A percentile compares a stretch with the other conserved stretches of the same genome.
Evolutionary conservation across 163 green algal species (phyloP).

Genomic region (Botryococcus braunii): DNA sequence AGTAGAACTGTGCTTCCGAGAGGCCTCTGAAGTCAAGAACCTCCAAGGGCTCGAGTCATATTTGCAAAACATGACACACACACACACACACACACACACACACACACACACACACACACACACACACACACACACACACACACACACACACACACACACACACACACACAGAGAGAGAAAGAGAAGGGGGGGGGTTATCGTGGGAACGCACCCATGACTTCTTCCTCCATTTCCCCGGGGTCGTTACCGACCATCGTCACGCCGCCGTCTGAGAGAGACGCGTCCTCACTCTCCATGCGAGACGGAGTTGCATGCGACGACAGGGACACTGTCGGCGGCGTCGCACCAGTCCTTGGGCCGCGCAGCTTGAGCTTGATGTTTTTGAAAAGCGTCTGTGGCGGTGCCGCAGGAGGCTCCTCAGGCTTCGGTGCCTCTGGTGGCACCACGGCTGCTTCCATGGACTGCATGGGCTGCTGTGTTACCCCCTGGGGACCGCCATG

Average conservation of each 20-base stretch:
- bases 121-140: neutral
- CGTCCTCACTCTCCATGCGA: neutral
- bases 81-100: neutral
- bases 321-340: too few relatives aligned
- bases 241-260: slow-evolving; percentile 10
- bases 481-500: neutral
- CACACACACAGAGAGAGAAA: neutral
- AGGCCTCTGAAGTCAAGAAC: neutral
- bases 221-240: slow-evolving; percentile 27
- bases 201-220: slow-evolving; percentile 16
- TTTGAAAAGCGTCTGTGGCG: neutral
- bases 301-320: neutral
- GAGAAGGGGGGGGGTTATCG: neutral
- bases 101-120: neutral
- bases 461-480: neutral
- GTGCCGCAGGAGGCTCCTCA: neutral
- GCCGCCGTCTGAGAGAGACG: neutral
- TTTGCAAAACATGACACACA: neutral
- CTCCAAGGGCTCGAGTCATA: neutral
- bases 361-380: neutral
- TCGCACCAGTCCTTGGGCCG: neutral
- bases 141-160: neutral
- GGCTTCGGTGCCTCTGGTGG: too few relatives aligned
- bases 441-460: neutral
- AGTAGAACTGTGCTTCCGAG: neutral